These are phyloP conservation scores for Blastobotrys malaysiensis DNA, from an alignment of 1,139 yeast species.

Conservation along the genomic window DNA sequence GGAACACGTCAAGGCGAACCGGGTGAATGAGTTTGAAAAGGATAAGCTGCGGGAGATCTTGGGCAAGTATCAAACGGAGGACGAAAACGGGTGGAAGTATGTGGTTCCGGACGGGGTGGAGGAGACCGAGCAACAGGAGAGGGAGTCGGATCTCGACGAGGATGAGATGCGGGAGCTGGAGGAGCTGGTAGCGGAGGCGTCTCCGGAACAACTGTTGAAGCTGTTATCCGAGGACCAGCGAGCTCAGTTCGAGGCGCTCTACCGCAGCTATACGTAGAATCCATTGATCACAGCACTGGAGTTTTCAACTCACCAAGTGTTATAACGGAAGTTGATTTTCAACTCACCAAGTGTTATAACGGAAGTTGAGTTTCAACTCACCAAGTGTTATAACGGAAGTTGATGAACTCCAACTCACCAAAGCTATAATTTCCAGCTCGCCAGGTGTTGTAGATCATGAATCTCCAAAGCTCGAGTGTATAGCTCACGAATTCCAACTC, in stretches of 20 bases:
- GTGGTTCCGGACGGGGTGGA: constrained; percentile 14
- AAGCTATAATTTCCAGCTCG: too few species aligned
- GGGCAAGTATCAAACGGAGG: constrained; percentile 15
- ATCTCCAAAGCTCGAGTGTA: too few species aligned
- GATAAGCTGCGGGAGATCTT: constrained; percentile 14
- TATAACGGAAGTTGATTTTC: too few species aligned
- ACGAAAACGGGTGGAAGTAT: constrained; percentile 21
- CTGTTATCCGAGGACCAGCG: constrained; percentile 19
- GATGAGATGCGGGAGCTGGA: constrained; percentile 14
- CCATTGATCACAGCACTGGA: too few species aligned
- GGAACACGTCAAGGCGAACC: constrained; percentile 8
- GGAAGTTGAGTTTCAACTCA: too few species aligned
- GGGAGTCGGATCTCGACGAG: constrained; percentile 9
- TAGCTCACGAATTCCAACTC: too few species aligned
- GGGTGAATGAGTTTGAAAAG: constrained; percentile 13
- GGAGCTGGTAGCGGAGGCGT: constrained; percentile 12
- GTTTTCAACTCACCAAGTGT: too few species aligned
- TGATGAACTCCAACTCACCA: too few species aligned
- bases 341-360: too few species aligned
- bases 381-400: too few species aligned
- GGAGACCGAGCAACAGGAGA: constrained; percentile 5
- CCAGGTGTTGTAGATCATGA: too few species aligned
- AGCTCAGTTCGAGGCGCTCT: constrained; percentile 12
- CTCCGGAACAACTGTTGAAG: constrained; percentile 18
- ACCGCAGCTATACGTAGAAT: not conserved